These are phyloP conservation scores for Sugiyamaella japonica DNA, from an alignment of 1,139 yeast species.

Conservation along the genomic window DNA sequence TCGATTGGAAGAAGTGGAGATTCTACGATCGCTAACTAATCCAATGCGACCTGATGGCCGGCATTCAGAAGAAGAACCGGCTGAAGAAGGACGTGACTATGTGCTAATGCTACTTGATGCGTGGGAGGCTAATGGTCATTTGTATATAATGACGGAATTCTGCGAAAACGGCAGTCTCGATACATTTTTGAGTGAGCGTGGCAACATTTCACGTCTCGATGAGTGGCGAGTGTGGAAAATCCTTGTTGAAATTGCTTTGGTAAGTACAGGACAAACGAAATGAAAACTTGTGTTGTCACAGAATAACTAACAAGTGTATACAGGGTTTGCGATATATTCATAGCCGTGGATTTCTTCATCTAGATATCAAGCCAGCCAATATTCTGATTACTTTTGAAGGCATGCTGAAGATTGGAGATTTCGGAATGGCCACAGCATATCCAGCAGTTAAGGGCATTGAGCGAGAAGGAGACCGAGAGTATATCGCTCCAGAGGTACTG, in stretches of 20 bases:
- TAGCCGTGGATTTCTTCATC: conserved; percentile 69
- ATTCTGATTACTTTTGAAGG: conserved; percentile 95
- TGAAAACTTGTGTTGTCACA: not conserved
- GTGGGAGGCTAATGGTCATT: conserved; percentile 75
- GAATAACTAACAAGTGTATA: conserved; percentile 8
- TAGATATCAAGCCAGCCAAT: conserved; percentile 94
- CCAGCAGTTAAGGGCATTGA: conserved; percentile 57
- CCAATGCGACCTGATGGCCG: conserved; percentile 11
- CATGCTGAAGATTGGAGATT: conserved; percentile 79
- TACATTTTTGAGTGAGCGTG: conserved; percentile 75
- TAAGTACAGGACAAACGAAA: conserved; percentile 18
- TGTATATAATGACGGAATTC: conserved; percentile 90
- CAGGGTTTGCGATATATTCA: conserved; percentile 79
- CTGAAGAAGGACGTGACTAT: conserved; percentile 78
- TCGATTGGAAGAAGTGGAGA: conserved; percentile 57
- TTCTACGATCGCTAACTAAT: conserved; percentile 47
- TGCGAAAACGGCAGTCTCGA: conserved; percentile 94
- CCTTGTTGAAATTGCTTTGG: conserved; percentile 66
- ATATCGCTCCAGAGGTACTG: conserved; percentile 95
- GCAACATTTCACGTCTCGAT: conserved; percentile 72
- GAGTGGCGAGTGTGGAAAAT: conserved; percentile 99
- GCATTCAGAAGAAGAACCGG: conserved; percentile 53
- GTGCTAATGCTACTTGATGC: conserved; percentile 78
- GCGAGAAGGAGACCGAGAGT: conserved; percentile 95
- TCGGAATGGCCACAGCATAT: conserved; percentile 68